Conservation (phyloP, 768 basidiomycete genomes). For the Kwoniella sp. region DNA sequence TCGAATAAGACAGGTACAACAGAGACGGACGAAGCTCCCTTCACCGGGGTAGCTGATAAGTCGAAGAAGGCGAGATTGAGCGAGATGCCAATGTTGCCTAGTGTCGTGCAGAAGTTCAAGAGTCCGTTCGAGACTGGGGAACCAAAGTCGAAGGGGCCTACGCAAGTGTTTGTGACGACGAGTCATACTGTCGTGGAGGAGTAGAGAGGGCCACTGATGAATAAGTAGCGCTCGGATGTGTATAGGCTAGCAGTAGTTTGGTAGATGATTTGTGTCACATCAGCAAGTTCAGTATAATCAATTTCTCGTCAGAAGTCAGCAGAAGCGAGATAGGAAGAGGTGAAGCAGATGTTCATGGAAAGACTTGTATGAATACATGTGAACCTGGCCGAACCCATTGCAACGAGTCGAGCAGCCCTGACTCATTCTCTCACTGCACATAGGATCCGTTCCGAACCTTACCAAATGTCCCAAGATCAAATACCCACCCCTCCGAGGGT, state of each 20-base stretch:
- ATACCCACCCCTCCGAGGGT: background rate
- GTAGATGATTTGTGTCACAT: background rate
- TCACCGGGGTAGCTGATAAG: constrained; percentile 22
- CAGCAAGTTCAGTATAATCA: background rate
- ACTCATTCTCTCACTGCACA: too few species aligned
- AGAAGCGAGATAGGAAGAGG: too few species aligned
- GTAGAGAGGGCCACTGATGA: background rate
- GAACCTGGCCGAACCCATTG: background rate
- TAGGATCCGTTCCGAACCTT: too few species aligned
- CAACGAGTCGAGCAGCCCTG: too few species aligned
- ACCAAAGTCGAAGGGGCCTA: constrained; percentile 12
- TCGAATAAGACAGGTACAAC: background rate
- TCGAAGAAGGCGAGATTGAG: constrained; percentile 13
- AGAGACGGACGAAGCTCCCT: constrained; percentile 19
- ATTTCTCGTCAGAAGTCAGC: too few species aligned
- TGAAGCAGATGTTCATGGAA: too few species aligned
- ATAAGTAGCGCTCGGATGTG: background rate
- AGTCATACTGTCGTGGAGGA: constrained; percentile 25
- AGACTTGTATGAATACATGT: constrained; percentile 3
- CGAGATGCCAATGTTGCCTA: constrained; percentile 27
- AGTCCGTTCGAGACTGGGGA: constrained; percentile 26
- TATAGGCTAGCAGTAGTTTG: background rate
- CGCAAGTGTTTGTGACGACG: constrained; percentile 30
- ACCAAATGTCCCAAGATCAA: too few species aligned
- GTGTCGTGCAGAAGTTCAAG: constrained; percentile 26